phyloP scores from a whole-genome alignment of 306 rosid species.

The Prunus mongolica region DNA sequence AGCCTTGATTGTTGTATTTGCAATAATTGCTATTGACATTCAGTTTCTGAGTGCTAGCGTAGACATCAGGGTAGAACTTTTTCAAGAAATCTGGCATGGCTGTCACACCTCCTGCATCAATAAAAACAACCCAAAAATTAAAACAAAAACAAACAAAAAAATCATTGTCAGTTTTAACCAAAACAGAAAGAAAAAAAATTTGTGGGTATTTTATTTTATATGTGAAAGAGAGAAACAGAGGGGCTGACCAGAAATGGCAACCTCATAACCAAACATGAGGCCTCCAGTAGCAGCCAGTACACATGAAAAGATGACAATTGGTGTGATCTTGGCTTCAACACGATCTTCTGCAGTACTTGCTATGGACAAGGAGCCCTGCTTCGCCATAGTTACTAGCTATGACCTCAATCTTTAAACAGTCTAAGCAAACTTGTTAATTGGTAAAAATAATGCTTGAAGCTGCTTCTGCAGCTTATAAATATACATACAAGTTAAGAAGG shows the following conservation, averaged over 20 bases:
- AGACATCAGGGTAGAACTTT: constrained; percentile 55
- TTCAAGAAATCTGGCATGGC: constrained; percentile 53
- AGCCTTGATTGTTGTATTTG: constrained; percentile 48
- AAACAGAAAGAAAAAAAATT: not conserved
- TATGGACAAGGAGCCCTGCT: not conserved
- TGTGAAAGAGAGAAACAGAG: not conserved
- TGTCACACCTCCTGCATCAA: constrained; percentile 61
- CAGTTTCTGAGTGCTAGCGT: constrained; percentile 25
- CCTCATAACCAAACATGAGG: constrained; percentile 25
- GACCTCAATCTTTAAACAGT: not conserved
- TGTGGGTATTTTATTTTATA: not conserved
- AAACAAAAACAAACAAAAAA: not conserved
- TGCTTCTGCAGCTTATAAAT: not conserved
- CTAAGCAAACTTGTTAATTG: not conserved
- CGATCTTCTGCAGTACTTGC: not conserved
- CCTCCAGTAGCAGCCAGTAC: constrained; percentile 21
- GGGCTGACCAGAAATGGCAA: constrained; percentile 18
- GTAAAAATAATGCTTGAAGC: not conserved
- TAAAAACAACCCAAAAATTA: not conserved
- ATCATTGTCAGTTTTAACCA: not conserved
- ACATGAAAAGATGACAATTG: constrained; percentile 18
- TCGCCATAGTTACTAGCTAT: not conserved
- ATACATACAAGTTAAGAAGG: not conserved
- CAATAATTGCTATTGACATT: constrained; percentile 48
- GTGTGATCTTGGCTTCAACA: constrained; percentile 15